Conservation (phyloP, 2,329 filamentous ascomycete species). For the Furcasterigmium sp. region DNA sequence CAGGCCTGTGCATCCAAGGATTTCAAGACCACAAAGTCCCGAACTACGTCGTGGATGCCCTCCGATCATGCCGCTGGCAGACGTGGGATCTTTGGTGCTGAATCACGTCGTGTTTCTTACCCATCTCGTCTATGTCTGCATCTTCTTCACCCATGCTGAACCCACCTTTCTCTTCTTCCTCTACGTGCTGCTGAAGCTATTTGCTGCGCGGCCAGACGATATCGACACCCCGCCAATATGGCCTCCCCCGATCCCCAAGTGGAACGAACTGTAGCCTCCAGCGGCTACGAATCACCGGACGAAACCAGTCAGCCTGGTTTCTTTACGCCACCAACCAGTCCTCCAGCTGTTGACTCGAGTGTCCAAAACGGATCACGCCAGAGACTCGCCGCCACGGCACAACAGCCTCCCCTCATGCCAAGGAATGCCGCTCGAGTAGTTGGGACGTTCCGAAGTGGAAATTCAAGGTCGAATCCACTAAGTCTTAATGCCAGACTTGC, state of each 20-base stretch:
- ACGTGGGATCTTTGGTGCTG: slow-evolving; percentile 46
- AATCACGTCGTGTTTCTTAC: slow-evolving; percentile 49
- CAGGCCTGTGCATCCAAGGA: too few relatives aligned
- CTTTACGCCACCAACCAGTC: slow-evolving; percentile 15
- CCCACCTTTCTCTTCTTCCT: slow-evolving; percentile 39
- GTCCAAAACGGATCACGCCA: too few relatives aligned
- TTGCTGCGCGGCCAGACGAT: slow-evolving; percentile 41
- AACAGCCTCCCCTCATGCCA: too few relatives aligned
- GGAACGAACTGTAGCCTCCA: slow-evolving; percentile 16
- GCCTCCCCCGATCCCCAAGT: slow-evolving; percentile 24
- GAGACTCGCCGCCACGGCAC: too few relatives aligned
- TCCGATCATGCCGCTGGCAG: slow-evolving; percentile 41
- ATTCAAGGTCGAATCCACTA: slow-evolving; percentile 9
- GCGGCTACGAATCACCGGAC: slow-evolving; percentile 31
- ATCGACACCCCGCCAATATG: slow-evolving; percentile 33
- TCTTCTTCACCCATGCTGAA: slow-evolving; percentile 43
- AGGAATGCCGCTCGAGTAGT: too few relatives aligned
- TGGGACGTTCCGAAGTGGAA: too few relatives aligned
- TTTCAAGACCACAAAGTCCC: too few relatives aligned
- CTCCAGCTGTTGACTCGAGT: slow-evolving; percentile 5
- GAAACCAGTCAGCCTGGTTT: slow-evolving; percentile 24
- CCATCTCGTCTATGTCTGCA: slow-evolving; percentile 47
- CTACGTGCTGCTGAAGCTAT: slow-evolving; percentile 43
- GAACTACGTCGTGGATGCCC: too few relatives aligned
- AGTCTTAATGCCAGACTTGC: slow-evolving; percentile 29